These are phyloP conservation scores for Yamadazyma diddensiae DNA, from an alignment of 1,139 yeast species.

Conservation along the genomic window DNA sequence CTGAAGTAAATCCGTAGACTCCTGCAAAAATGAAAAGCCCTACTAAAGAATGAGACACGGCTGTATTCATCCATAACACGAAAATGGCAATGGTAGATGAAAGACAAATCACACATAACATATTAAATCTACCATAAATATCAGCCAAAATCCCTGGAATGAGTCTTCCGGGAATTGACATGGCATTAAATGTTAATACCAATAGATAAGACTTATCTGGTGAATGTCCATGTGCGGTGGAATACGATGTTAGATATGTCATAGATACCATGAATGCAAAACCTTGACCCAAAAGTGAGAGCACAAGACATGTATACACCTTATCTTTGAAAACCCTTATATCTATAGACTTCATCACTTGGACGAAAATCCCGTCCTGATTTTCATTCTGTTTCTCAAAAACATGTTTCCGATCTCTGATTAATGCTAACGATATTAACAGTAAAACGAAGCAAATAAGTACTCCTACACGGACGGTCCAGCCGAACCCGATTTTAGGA, in stretches of 20 bases:
- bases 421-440: constrained; percentile 34
- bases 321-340: constrained; percentile 23
- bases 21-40: constrained; percentile 28
- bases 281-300: constrained; percentile 31
- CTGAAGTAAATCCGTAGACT: constrained; percentile 29
- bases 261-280: constrained; percentile 47
- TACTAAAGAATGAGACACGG: constrained; percentile 17
- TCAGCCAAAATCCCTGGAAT: constrained; percentile 51
- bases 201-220: constrained; percentile 42
- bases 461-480: constrained; percentile 61
- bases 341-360: constrained; percentile 24
- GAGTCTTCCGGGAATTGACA: constrained; percentile 48
- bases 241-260: constrained; percentile 52
- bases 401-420: constrained; percentile 34
- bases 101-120: constrained; percentile 40
- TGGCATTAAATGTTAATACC: constrained; percentile 43
- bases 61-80: constrained; percentile 45
- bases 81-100: constrained; percentile 37
- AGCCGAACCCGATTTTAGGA: constrained; percentile 50
- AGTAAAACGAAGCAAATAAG: constrained; percentile 44
- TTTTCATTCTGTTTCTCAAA: constrained; percentile 5
- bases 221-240: constrained; percentile 40
- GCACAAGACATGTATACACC: constrained; percentile 24
- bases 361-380: constrained; percentile 8
- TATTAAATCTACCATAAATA: constrained; percentile 49